Evolutionary conservation across 202 grass and related monocot species (phyloP).

Genomic region (Dendrocalamus latiflorus): DNA sequence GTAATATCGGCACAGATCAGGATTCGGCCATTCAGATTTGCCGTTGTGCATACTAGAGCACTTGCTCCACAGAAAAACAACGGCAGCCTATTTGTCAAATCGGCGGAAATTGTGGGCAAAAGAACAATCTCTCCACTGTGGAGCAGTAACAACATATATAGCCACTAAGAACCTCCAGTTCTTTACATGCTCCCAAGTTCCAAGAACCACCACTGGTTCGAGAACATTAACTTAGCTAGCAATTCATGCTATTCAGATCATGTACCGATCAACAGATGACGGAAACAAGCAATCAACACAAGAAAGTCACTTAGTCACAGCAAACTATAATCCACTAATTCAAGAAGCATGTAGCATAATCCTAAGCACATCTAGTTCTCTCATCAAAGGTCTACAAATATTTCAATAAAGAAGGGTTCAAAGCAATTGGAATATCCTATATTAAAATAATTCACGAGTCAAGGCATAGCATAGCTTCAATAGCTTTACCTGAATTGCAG

Average conservation of each 20-base stretch:
- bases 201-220: background rate
- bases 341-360: background rate
- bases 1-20: no score
- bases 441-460: no score
- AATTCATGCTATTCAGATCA: background rate
- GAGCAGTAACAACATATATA: no score
- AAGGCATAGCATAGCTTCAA: background rate
- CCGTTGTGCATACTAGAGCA: no score
- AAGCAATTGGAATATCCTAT: background rate
- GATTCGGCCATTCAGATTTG: no score
- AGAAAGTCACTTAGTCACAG: no score
- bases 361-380: background rate
- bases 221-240: no score
- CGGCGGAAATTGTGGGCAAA: no score
- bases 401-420: background rate
- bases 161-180: no score
- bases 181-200: background rate
- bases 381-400: background rate
- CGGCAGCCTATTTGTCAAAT: no score
- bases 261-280: background rate
- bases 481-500: background rate
- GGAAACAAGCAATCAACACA: background rate
- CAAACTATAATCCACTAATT: background rate
- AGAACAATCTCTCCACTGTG: no score
- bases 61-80: no score